These are phyloP conservation scores for Lentinula edodes DNA, from an alignment of 768 basidiomycete species.

Conservation along the genomic window DNA sequence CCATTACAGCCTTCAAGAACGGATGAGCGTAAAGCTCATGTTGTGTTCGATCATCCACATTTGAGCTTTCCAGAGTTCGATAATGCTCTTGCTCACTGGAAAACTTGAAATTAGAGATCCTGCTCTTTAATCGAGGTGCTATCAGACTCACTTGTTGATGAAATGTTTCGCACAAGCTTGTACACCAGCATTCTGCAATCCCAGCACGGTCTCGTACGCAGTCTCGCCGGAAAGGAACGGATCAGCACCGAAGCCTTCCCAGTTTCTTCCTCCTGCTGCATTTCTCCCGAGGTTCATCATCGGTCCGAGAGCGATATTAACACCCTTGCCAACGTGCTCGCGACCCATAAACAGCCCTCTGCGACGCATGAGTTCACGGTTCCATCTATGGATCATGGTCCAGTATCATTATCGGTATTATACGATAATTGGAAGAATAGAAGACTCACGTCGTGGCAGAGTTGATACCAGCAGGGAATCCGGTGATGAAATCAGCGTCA, in stretches of 20 bases:
- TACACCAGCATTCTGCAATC: conserved; percentile 73
- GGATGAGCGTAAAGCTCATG: conserved; percentile 73
- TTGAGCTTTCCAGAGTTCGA: conserved; percentile 49
- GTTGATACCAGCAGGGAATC: conserved; percentile 83
- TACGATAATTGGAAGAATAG: not conserved
- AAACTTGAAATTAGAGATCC: not conserved
- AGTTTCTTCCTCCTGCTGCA: conserved; percentile 80
- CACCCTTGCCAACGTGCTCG: conserved; percentile 82
- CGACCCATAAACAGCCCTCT: conserved; percentile 76
- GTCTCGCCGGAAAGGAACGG: conserved; percentile 81
- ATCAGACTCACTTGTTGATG: conserved; percentile 56
- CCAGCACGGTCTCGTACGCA: conserved; percentile 76
- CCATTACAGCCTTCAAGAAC: conserved; percentile 66
- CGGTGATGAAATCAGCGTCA: conserved; percentile 62
- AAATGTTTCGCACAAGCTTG: conserved; percentile 87
- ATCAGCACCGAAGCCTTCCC: conserved; percentile 95
- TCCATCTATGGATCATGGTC: conserved; percentile 41
- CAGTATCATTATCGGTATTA: not conserved
- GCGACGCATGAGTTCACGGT: conserved; percentile 69
- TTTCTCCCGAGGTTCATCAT: conserved; percentile 31
- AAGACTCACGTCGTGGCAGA: conserved; percentile 67
- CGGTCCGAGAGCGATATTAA: conserved; percentile 66
- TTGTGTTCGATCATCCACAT: conserved; percentile 76
- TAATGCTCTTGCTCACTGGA: conserved; percentile 64
- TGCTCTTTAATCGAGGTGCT: not conserved